Base-by-base conservation (phyloP, 495 filamentous ascomycete genomes). In the Penicillium arizonense region DNA sequence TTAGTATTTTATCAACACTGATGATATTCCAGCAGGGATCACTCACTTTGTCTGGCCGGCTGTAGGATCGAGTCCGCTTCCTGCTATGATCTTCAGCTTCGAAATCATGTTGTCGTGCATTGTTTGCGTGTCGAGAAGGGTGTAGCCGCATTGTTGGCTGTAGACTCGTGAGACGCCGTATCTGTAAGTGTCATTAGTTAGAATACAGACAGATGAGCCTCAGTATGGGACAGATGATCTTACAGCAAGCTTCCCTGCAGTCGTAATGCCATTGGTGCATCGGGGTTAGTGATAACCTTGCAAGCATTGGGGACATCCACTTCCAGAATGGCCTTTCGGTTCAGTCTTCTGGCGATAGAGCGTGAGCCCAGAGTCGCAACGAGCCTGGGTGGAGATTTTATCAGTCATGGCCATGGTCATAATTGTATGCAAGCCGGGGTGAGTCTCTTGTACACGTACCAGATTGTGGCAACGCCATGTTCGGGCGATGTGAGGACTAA, bases 381-480 rank as follows among this genome's bases (percentile, higher is more conserved):
- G 7, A 98, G 80, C 94, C 92, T 96, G 56, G 23, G 5, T 2
- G 10, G 13, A 10, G 30, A 43, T 35, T 40, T 21, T 30, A 5
- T 46, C 21, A 47, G 33, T 14, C 11, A 5, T 24, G 10, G 14
- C 9, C 7, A 5, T 42, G 12, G 10, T 18, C 18, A 0, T 9
- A 7, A 13, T 3, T 42, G 10, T 16, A 26, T 5, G 6, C 16
- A 8, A 24, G 32, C 47, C 21, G 20, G 49, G 14, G 24, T 46
- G 5, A 11, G 7, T 8, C 50, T 47, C 28, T 30, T 30, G 24
- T 5, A 5, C 24, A 26, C 24, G 0, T 77, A 96, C 92, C 94
- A 98, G 44, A 98, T 85, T 2, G 93, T 97, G 4, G 93, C 90
- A 48, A 98, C 90, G 26, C 94, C 94, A 76, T 96, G 86, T 64